phyloP scores from a whole-genome alignment of 2,329 filamentous ascomycete species.

The Colletotrichum godetiae region DNA sequence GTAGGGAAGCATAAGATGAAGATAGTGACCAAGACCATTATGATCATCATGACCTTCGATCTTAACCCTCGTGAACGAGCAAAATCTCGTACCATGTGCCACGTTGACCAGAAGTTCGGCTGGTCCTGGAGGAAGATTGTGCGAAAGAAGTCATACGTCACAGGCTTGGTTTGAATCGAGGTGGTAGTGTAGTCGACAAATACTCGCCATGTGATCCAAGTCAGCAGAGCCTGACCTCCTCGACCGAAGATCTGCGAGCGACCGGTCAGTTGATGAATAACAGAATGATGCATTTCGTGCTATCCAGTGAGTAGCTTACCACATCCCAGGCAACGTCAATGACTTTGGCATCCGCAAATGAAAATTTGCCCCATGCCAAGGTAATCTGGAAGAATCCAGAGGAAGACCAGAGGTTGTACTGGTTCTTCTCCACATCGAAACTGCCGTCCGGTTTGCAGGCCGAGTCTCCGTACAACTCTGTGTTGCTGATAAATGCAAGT shows the following conservation, averaged over 20 bases:
- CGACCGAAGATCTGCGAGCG: constrained; percentile 41
- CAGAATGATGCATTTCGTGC: too few species aligned
- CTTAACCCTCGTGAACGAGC: constrained; percentile 30
- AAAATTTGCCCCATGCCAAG: constrained; percentile 37
- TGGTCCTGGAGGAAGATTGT: constrained; percentile 38
- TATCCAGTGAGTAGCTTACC: constrained; percentile 34
- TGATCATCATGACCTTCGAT: constrained; percentile 39
- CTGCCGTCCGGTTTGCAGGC: constrained; percentile 36
- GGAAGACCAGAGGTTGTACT: constrained; percentile 34
- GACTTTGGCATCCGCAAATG: constrained; percentile 41
- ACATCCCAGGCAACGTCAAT: constrained; percentile 44
- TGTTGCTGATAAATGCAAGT: not conserved
- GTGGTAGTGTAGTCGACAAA: constrained; percentile 42
- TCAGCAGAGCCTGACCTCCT: constrained; percentile 41
- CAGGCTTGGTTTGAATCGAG: constrained; percentile 39
- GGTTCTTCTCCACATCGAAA: constrained; percentile 17
- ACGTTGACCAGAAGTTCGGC: constrained; percentile 37
- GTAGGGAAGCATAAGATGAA: constrained; percentile 44
- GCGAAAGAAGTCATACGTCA: constrained; percentile 43
- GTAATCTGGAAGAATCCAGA: constrained; percentile 38
- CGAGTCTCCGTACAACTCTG: not conserved
- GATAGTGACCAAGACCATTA: constrained; percentile 40
- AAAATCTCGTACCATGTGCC: constrained; percentile 37
- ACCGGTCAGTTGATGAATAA: not conserved
- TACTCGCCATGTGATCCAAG: constrained; percentile 41